Evolutionary conservation across 805 yeast species (phyloP), one percentile per base, ranked within the genome.

Genomic region (Peterozyma xylosa): DNA sequence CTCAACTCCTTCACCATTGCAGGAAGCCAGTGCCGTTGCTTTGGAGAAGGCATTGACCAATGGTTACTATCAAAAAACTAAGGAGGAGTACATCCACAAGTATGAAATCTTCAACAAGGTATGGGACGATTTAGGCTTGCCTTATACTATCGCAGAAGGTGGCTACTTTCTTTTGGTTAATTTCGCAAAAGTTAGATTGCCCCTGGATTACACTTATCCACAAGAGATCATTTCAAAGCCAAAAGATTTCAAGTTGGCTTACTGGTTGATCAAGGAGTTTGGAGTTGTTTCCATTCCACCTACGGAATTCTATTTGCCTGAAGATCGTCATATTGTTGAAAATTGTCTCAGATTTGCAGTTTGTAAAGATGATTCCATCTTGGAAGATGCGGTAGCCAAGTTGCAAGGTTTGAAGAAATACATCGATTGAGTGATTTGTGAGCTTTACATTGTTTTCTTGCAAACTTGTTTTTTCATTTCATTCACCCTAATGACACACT

Each of bases 231-330:
- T 66, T 42, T 62, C 62, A 33, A 78, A 85, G 49, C 91, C 96
- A 13, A 80, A 80, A 50, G 99, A 93, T 66, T 93, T 89, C 72
- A 79, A 78, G 59, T 71, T 82, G 50, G 95, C 96, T 1, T 87
- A 86, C 65, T 93, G 98, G 97, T 71, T 93, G 47, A 88, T 89
- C 56, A 82, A 79, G 58, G 96, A 89, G 59, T 62, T 91, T 46
- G 99, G 99, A 10, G 95, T 93, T 35, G 98, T 93, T 16, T 84
- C 96, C 3, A 93, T 93, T 50, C 99, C 99, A 10, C 98, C 98
- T 29, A 84, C 96, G n/a, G 98, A 91, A 63, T 93, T 93, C 57
- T 79, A 86, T 55, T 74, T 80, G 37, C 75, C 79, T 9, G 80
- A 76, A 47, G 80, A 84, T 51, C 89, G 85, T 30, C 69, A 76